phyloP scores from a whole-genome alignment of 345 rosid genomes.

The Mangifera indica region DNA sequence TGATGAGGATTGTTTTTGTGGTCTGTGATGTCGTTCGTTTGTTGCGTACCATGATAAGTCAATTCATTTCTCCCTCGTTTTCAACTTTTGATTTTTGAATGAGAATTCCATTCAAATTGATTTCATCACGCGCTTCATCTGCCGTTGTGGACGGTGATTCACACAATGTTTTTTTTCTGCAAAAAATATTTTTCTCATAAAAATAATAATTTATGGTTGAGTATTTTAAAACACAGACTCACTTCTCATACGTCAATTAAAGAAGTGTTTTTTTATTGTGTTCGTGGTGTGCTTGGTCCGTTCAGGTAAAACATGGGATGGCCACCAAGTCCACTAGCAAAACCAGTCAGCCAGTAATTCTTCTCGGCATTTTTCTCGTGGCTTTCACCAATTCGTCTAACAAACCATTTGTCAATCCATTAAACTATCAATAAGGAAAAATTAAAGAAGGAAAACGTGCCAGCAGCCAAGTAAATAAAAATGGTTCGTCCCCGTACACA shows the following conservation, averaged over 20 bases:
- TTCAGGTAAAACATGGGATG: background rate
- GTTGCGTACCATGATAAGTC: background rate
- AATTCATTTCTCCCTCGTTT: background rate
- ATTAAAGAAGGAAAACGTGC: constrained; percentile 1
- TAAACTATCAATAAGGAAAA: background rate
- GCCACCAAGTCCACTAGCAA: background rate
- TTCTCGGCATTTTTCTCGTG: background rate
- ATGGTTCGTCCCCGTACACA: background rate
- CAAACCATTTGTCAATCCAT: background rate
- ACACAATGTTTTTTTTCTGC: too few relatives aligned
- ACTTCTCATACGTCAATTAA: too few relatives aligned
- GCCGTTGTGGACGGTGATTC: background rate
- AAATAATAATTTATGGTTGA: too few relatives aligned
- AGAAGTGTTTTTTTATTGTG: too few relatives aligned
- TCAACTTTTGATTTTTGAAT: background rate
- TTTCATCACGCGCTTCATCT: background rate
- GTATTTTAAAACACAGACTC: too few relatives aligned
- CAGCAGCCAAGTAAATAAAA: background rate
- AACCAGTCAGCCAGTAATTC: background rate
- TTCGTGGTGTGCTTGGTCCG: background rate
- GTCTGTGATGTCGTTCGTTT: too few relatives aligned
- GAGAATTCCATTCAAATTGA: background rate
- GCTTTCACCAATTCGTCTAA: background rate
- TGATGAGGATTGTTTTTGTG: background rate
- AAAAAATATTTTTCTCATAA: too few relatives aligned